These are phyloP conservation scores for Capronia coronata DNA, from an alignment of 2,329 filamentous ascomycete species.

Conservation along the genomic window DNA sequence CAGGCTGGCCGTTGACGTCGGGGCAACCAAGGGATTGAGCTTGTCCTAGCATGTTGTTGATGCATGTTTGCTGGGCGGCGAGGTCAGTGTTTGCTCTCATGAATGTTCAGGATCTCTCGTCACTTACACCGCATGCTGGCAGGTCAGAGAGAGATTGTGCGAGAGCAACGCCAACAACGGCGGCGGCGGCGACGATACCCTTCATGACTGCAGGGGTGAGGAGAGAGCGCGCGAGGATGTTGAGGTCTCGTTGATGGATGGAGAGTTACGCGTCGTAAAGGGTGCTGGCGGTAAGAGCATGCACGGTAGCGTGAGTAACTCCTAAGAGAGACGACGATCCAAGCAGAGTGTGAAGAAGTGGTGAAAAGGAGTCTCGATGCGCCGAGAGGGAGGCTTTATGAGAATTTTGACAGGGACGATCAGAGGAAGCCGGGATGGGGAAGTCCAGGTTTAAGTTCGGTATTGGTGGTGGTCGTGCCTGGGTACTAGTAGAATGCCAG, in stretches of 20 bases:
- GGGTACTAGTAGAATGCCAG: not conserved
- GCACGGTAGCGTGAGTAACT: constrained; percentile 21
- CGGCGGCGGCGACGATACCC: constrained; percentile 24
- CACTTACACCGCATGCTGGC: constrained; percentile 30
- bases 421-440: not conserved
- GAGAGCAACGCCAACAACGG: constrained; percentile 26
- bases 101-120: not conserved
- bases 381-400: constrained; percentile 4
- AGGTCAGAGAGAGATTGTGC: constrained; percentile 25
- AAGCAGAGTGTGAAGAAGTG: constrained; percentile 11
- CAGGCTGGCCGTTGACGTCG: constrained; percentile 24
- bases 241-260: constrained; percentile 9
- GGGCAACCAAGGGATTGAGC: constrained; percentile 38
- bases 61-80: constrained; percentile 37
- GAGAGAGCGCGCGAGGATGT: not conserved
- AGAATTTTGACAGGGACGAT: not conserved
- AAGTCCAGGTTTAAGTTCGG: not conserved
- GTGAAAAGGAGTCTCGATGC: not conserved
- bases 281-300: constrained; percentile 22
- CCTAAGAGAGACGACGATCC: constrained; percentile 13
- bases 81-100: constrained; percentile 16
- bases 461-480: not conserved
- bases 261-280: constrained; percentile 22
- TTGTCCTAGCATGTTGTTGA: constrained; percentile 41
- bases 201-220: constrained; percentile 28